A percentile compares a stretch with the other conserved stretches of the same genome.
These are phyloP conservation scores for Akanthomyces muscarius DNA, from an alignment of 2,329 filamentous ascomycete genomes.

Conservation along the genomic window DNA sequence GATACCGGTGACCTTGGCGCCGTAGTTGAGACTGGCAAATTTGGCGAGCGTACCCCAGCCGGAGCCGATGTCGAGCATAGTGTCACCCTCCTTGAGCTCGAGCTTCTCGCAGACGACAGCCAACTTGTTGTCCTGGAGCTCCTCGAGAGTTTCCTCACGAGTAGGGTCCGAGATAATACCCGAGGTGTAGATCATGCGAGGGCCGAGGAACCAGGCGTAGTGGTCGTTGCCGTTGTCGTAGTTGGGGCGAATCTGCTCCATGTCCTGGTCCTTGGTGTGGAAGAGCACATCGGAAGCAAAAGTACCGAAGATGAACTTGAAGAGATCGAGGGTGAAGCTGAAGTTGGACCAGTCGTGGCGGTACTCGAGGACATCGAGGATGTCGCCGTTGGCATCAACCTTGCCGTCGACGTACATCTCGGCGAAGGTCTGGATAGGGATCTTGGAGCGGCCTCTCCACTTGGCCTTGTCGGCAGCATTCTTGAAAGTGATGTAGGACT, in stretches of 20 bases:
- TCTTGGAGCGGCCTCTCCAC: constrained; percentile 75
- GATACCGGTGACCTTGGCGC: constrained; percentile 78
- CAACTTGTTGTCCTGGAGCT: constrained; percentile 97
- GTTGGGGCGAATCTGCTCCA: constrained; percentile 96
- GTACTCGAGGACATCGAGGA: constrained; percentile 84
- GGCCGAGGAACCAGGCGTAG: constrained; percentile 97
- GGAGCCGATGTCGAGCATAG: constrained; percentile 89
- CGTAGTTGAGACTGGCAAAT: constrained; percentile 90
- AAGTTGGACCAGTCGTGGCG: constrained; percentile 97
- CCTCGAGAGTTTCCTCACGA: constrained; percentile 84
- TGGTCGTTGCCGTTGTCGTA: constrained; percentile 98
- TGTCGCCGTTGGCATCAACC: constrained; percentile 93
- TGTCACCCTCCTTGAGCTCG: constrained; percentile 73
- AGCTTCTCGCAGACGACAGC: constrained; percentile 96
- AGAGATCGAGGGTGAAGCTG: constrained; percentile 78
- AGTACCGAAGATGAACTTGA: constrained; percentile 82
- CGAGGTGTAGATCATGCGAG: constrained; percentile 98
- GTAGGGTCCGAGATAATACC: constrained; percentile 87
- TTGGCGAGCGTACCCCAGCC: constrained; percentile 96
- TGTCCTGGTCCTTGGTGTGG: constrained; percentile 90
- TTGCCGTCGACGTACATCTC: constrained; percentile 97
- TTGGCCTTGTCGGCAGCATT: constrained; percentile 55
- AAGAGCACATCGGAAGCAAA: constrained; percentile 89
- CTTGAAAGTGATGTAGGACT: constrained; percentile 87
- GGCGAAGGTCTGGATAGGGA: constrained; percentile 89